Base-by-base conservation (phyloP, 2,329 filamentous ascomycete species). In the Teratosphaeria gauchensis region DNA sequence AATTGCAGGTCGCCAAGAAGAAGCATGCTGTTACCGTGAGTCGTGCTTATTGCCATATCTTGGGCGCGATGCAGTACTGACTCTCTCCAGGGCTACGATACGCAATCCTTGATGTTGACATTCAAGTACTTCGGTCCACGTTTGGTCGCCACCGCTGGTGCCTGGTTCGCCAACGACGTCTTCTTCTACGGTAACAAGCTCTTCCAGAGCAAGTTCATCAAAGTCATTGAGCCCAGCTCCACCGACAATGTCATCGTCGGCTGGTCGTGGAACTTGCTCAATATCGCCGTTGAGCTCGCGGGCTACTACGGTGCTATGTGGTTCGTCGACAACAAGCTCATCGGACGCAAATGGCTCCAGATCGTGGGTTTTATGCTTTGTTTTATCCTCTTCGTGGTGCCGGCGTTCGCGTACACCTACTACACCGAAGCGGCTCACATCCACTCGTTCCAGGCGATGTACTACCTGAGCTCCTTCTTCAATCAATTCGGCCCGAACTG, bases 141-240 rank as follows among this genome's bases (percentile, higher is more conserved):
- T 30, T 11, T 59, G 21, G 28, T 59, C 28, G 57, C 57, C 1
- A 59, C 57, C 11, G 51, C 51, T 33, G 53, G 54, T 31, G 54
- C 53, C 42, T 59, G 57, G 57, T 59, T 56, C 54, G 54, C 52
- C 32, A 59, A 59, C 54, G 57, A 59, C 32, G 54, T 96, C 64
- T 95, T 96, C 81, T 96, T 96, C 80, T 96, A 96, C 77, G 91
- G 91, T 66, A 95, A 95, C 85, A 95, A 95, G 81, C 85, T 95
- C 54, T 95, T 95, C 82, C 90, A 95, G 77, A 83, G 82, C 62
- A 83, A 91, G 71, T 95, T 96, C 76, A 95, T 95, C 75, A 78
- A 77, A 46, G 87, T 94, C 71, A 86, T 96, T 65, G 88, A 85
- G 57, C 80, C 84, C 57, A 28, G 53, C 31, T 55, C 42, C 5